A percentile compares a stretch with the other conserved stretches of the same genome.
Conservation (phyloP, 495 filamentous ascomycete genomes). For the Cercophora newfieldiana region DNA sequence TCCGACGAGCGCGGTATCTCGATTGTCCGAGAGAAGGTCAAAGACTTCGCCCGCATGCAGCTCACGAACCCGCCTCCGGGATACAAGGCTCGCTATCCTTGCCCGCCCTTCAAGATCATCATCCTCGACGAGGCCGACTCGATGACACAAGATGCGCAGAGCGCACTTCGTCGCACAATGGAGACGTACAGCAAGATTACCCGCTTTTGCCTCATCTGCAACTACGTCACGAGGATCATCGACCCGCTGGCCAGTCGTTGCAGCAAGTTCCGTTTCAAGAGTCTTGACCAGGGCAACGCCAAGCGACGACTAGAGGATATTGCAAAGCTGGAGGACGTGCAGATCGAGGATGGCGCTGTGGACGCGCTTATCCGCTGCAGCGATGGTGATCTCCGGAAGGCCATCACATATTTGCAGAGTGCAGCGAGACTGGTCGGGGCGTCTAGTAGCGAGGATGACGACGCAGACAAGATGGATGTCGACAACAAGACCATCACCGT, state of each 20-base stretch:
- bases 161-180: constrained; percentile 90
- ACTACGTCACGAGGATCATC: constrained; percentile 98
- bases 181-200: constrained; percentile 97
- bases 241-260: constrained; percentile 91
- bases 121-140: constrained; percentile 96
- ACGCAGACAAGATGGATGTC: constrained; percentile 56
- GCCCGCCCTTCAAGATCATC: constrained; percentile 97
- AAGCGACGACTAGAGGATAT: constrained; percentile 75
- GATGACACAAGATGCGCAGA: constrained; percentile 98
- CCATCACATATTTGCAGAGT: constrained; percentile 94
- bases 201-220: constrained; percentile 95
- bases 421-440: constrained; percentile 78
- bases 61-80: constrained; percentile 73
- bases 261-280: constrained; percentile 98
- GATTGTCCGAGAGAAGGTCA: constrained; percentile 97
- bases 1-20: constrained; percentile 97
- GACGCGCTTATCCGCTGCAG: constrained; percentile 82
- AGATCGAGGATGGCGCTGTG: constrained; percentile 72
- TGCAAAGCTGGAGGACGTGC: constrained; percentile 71
- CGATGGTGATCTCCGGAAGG: constrained; percentile 92
- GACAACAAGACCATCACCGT: constrained; percentile 68
- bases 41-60: constrained; percentile 94
- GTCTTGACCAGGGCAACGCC: constrained; percentile 79
- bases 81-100: constrained; percentile 77
- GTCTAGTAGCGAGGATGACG: constrained; percentile 35